These are phyloP conservation scores for Juncus inflexus DNA, from an alignment of 176 grass and related monocot genomes.

Conservation along the genomic window DNA sequence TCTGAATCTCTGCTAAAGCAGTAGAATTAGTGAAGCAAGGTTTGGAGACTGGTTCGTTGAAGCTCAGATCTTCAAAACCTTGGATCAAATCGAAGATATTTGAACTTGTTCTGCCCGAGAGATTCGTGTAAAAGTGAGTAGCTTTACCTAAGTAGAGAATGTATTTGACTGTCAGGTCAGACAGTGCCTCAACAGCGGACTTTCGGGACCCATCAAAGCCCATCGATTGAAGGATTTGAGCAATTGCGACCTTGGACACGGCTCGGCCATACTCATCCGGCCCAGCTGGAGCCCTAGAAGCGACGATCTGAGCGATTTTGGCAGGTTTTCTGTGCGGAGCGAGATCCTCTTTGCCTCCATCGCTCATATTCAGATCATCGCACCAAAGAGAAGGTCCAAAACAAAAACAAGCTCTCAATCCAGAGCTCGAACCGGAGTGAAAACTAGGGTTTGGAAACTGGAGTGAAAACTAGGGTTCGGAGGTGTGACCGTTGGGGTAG, in stretches of 20 bases:
- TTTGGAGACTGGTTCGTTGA: constrained; percentile 18
- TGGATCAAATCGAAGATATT: constrained; percentile 50
- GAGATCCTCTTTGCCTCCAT: constrained; percentile 27
- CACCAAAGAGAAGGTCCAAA: constrained; percentile 11
- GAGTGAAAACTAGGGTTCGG: constrained; percentile 31
- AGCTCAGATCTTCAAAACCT: constrained; percentile 41
- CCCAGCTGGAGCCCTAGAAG: not conserved
- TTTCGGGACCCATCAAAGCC: constrained; percentile 35
- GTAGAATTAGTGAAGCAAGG: constrained; percentile 37
- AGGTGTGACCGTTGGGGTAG: not conserved
- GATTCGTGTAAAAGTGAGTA: constrained; percentile 44
- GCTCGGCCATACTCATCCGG: constrained; percentile 43
- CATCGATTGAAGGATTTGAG: constrained; percentile 42
- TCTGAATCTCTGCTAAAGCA: constrained; percentile 33
- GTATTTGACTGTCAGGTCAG: constrained; percentile 40
- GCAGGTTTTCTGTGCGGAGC: constrained; percentile 9
- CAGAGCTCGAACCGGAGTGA: not conserved
- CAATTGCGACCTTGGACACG: constrained; percentile 37
- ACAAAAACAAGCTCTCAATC: not conserved
- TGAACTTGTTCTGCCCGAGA: constrained; percentile 40
- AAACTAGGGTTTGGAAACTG: not conserved
- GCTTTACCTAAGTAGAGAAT: constrained; percentile 43
- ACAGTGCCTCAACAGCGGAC: constrained; percentile 41
- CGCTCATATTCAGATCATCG: constrained; percentile 26
- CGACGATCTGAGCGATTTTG: not conserved